Conservation (phyloP, 1,139 yeast genomes). For the Blastobotrys illinoisensis region DNA sequence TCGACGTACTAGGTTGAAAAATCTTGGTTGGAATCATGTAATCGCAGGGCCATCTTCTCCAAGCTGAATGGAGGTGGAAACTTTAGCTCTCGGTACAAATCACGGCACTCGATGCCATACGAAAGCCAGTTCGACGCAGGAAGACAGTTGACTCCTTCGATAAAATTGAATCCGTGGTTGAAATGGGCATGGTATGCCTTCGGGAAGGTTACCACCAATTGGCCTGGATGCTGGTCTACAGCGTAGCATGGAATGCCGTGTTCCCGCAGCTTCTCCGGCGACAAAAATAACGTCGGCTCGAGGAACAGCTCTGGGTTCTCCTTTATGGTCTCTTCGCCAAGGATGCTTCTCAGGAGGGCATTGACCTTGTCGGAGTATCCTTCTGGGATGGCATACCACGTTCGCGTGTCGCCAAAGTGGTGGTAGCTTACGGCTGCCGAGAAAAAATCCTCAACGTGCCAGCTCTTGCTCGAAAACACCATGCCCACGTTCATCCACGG, state of each 20-base stretch:
- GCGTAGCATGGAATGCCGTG: conserved; percentile 55
- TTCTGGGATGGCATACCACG: conserved; percentile 84
- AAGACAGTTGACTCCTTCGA: conserved; percentile 77
- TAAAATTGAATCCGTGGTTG: conserved; percentile 73
- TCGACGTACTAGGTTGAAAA: background rate
- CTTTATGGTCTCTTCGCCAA: conserved; percentile 67
- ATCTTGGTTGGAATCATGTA: background rate
- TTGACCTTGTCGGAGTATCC: conserved; percentile 50
- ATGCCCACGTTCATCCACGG: conserved; percentile 53
- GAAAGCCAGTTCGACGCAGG: conserved; percentile 57
- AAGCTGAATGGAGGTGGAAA: conserved; percentile 31
- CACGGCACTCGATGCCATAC: conserved; percentile 28
- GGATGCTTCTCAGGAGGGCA: conserved; percentile 1
- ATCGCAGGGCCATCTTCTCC: background rate
- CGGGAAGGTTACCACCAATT: conserved; percentile 73
- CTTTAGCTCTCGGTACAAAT: conserved; percentile 24
- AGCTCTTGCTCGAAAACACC: conserved; percentile 61
- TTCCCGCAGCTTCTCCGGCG: conserved; percentile 52
- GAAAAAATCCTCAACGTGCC: conserved; percentile 71
- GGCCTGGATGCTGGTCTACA: conserved; percentile 75
- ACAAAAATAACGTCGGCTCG: conserved; percentile 67
- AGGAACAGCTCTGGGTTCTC: conserved; percentile 78
- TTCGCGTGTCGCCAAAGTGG: conserved; percentile 60
- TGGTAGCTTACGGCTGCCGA: conserved; percentile 57
- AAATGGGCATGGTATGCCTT: conserved; percentile 77